Evolutionary conservation across 371 early-diverging fungal species (phyloP).

Genomic region (Rozella allomycis): DNA sequence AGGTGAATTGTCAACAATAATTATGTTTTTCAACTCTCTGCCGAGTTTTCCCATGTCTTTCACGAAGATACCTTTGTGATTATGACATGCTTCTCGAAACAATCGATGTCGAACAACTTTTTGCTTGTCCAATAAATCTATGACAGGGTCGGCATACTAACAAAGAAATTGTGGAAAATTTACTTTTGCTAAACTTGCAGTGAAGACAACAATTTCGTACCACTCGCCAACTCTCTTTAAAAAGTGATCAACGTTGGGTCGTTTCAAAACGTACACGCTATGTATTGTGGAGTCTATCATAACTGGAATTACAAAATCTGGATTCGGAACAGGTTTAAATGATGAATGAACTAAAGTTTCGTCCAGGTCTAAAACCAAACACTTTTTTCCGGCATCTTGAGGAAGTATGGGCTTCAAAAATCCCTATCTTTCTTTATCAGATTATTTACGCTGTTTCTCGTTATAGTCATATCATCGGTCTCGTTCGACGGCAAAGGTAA

Average conservation of each 20-base stretch:
- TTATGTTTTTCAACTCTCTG: conserved; percentile 48
- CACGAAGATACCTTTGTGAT: conserved; percentile 84
- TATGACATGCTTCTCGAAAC: conserved; percentile 84
- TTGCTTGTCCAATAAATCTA: conserved; percentile 70
- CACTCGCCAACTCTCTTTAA: conserved; percentile 58
- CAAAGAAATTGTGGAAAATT: conserved; percentile 1
- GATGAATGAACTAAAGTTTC: conserved; percentile 88
- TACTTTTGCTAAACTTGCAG: conserved; percentile 82
- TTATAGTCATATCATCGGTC: too few relatives aligned
- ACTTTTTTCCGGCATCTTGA: conserved; percentile 41
- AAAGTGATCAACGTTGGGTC: conserved; percentile 85
- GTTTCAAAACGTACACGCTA: conserved; percentile 79
- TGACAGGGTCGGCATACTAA: conserved; percentile 88
- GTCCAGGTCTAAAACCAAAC: conserved; percentile 83
- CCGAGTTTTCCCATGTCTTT: conserved; percentile 77
- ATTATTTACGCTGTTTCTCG: too few relatives aligned
- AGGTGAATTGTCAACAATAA: conserved; percentile 79
- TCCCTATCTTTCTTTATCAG: too few relatives aligned
- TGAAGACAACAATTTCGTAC: conserved; percentile 87
- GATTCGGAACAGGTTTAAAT: conserved; percentile 43
- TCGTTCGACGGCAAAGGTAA: too few relatives aligned
- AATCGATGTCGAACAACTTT: conserved; percentile 66
- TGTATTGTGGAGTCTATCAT: conserved; percentile 75
- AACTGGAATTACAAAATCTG: conserved; percentile 71
- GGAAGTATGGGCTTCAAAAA: neutral